phyloP scores from a whole-genome alignment of 768 basidiomycete species.

The Basidioascus undulatus region DNA sequence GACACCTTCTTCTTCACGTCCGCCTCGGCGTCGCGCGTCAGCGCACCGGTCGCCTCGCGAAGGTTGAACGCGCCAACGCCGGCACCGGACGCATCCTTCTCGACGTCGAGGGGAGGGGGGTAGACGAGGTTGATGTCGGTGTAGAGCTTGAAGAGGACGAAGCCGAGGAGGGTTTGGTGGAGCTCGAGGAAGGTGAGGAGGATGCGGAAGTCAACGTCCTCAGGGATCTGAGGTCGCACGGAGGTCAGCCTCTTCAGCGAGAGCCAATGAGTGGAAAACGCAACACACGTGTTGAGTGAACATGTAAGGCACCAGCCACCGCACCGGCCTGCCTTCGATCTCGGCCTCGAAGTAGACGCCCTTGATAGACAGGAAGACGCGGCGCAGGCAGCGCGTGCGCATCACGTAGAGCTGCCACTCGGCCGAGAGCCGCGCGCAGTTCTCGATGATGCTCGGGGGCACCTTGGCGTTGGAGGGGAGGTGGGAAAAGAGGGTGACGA shows the following conservation, averaged over 20 bases:
- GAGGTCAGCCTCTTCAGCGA: background rate
- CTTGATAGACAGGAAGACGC: conserved; percentile 89
- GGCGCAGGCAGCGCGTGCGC: conserved; percentile 57
- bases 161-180: conserved; percentile 86
- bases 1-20: conserved; percentile 24
- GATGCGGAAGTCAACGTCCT: conserved; percentile 89
- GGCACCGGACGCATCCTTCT: conserved; percentile 53
- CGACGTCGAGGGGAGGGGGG: conserved; percentile 68
- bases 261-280: background rate
- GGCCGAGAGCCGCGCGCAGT: conserved; percentile 65
- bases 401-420: conserved; percentile 97
- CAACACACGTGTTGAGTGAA: conserved; percentile 71
- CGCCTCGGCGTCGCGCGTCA: background rate
- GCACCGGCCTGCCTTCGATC: conserved; percentile 71
- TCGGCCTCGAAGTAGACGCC: conserved; percentile 96
- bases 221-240: conserved; percentile 42
- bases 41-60: conserved; percentile 19
- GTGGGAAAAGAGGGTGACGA: conserved; percentile 76
- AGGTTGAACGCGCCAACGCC: conserved; percentile 72
- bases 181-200: conserved; percentile 95
- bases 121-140: conserved; percentile 79
- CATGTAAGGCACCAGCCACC: conserved; percentile 91
- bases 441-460: conserved; percentile 59
- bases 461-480: conserved; percentile 57
- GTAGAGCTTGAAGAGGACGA: conserved; percentile 94